These are phyloP conservation scores for Trypanosomatidae sp. DNA, from an alignment of 208 protist species.

Conservation along the genomic window DNA sequence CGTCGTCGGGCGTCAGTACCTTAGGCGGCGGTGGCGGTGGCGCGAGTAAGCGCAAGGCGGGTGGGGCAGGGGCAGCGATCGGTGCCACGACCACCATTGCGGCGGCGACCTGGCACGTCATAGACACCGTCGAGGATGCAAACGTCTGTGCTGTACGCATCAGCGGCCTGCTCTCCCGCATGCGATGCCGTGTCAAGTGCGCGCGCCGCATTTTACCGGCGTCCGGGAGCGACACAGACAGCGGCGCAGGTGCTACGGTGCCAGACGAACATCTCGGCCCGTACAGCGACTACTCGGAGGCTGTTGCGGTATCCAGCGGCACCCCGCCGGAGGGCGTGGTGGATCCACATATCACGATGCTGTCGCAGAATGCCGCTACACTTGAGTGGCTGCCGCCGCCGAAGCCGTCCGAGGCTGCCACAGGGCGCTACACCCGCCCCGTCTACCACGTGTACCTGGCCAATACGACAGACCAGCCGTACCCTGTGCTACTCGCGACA, in stretches of 20 bases:
- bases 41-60: slow-evolving; percentile 14
- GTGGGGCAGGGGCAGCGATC: slow-evolving; percentile 3
- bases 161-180: slow-evolving; percentile 44
- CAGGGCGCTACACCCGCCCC: slow-evolving; percentile 31
- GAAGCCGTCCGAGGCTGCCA: slow-evolving; percentile 20
- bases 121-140: slow-evolving; percentile 67
- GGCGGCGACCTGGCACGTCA: slow-evolving; percentile 66
- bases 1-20: background rate
- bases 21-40: slow-evolving; percentile 3
- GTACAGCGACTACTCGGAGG: slow-evolving; percentile 79
- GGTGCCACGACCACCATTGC: slow-evolving; percentile 1
- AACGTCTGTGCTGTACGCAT: slow-evolving; percentile 72
- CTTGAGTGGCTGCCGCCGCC: slow-evolving; percentile 71
- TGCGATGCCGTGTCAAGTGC: slow-evolving; percentile 87
- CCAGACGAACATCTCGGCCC: slow-evolving; percentile 9
- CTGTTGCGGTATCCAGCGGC: slow-evolving; percentile 64
- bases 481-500: slow-evolving; percentile 38
- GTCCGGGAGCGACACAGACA: background rate
- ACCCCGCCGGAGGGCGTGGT: slow-evolving; percentile 81
- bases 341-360: slow-evolving; percentile 50
- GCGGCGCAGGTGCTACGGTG: background rate
- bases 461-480: slow-evolving; percentile 33
- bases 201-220: slow-evolving; percentile 13
- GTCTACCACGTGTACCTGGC: slow-evolving; percentile 74
- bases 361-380: slow-evolving; percentile 58